Conservation (phyloP, 2,329 filamentous ascomycete species). For the Aureobasidium sp. region DNA sequence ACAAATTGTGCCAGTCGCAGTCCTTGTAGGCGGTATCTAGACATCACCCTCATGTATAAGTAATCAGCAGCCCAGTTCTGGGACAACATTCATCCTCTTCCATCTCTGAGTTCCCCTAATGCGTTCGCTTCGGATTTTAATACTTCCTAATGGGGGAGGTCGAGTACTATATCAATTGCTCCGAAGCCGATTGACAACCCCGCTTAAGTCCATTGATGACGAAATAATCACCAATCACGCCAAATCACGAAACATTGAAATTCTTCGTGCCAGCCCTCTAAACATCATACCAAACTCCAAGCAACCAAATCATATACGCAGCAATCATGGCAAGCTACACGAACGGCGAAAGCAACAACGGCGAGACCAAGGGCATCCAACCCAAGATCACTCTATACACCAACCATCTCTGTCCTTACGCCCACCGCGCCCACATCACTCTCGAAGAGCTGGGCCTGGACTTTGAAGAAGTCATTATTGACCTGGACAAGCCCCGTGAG, state of each 20-base stretch:
- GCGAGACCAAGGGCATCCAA: slow-evolving; percentile 19
- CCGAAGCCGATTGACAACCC: neutral
- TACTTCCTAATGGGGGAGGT: neutral
- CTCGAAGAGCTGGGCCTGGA: slow-evolving; percentile 30
- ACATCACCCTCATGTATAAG: neutral
- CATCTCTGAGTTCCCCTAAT: neutral
- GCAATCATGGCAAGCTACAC: slow-evolving; percentile 14
- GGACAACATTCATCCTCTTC: neutral
- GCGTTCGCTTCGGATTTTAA: neutral
- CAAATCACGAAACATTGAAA: neutral
- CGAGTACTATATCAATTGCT: neutral
- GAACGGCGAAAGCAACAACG: slow-evolving; percentile 22
- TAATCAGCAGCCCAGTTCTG: neutral
- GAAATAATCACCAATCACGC: slow-evolving; percentile 2
- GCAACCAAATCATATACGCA: neutral
- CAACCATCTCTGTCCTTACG: slow-evolving; percentile 62
- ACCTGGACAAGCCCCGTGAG: slow-evolving; percentile 61
- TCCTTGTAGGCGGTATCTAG: neutral
- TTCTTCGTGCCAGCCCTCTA: neutral
- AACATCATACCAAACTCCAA: neutral
- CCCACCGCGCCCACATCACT: slow-evolving; percentile 55
- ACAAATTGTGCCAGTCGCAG: neutral
- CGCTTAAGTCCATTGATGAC: slow-evolving; percentile 11
- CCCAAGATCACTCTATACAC: slow-evolving; percentile 62
- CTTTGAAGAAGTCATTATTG: slow-evolving; percentile 47